Percentiles rank a stretch among this genome's conserved stretches.
Conservation (phyloP, 2,329 filamentous ascomycete species). For the Microcyclospora tardicrescens region DNA sequence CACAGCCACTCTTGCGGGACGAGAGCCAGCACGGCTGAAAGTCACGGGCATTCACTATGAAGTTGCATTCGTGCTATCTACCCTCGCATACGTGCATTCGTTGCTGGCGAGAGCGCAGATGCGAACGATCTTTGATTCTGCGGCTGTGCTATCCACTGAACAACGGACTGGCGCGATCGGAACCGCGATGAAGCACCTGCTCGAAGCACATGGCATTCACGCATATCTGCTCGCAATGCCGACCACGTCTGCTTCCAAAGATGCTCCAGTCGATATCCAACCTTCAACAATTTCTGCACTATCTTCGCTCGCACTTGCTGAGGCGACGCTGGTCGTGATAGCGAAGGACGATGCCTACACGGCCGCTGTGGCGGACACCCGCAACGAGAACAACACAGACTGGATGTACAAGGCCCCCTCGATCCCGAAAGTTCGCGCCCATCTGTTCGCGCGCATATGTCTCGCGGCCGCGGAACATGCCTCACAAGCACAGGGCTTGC, state of each 20-base stretch:
- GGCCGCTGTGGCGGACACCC: constrained; percentile 62
- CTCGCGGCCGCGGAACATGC: constrained; percentile 82
- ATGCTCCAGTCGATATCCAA: constrained; percentile 29
- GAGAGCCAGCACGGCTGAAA: constrained; percentile 53
- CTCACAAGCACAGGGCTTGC: constrained; percentile 49
- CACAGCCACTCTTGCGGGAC: constrained; percentile 48
- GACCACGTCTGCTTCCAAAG: constrained; percentile 37
- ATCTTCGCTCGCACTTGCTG: constrained; percentile 58
- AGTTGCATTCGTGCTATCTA: constrained; percentile 63
- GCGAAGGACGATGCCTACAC: constrained; percentile 92
- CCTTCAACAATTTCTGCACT: constrained; percentile 32
- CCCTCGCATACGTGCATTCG: constrained; percentile 61
- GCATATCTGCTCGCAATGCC: constrained; percentile 44
- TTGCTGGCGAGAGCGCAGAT: constrained; percentile 60
- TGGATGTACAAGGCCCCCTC: constrained; percentile 94
- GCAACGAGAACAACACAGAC: constrained; percentile 73
- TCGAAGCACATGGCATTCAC: constrained; percentile 69
- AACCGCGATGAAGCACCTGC: constrained; percentile 61
- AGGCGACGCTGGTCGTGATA: constrained; percentile 80
- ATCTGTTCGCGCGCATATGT: constrained; percentile 77
- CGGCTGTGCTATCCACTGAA: constrained; percentile 47
- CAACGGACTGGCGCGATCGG: constrained; percentile 58
- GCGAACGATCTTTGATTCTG: constrained; percentile 57
- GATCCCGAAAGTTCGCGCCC: constrained; percentile 76
- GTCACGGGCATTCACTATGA: constrained; percentile 70